Evolutionary conservation across 1,284 basidiomycete species (phyloP), one percentile per base, ranked within the genome.

Genomic region (Malassezia equina): DNA sequence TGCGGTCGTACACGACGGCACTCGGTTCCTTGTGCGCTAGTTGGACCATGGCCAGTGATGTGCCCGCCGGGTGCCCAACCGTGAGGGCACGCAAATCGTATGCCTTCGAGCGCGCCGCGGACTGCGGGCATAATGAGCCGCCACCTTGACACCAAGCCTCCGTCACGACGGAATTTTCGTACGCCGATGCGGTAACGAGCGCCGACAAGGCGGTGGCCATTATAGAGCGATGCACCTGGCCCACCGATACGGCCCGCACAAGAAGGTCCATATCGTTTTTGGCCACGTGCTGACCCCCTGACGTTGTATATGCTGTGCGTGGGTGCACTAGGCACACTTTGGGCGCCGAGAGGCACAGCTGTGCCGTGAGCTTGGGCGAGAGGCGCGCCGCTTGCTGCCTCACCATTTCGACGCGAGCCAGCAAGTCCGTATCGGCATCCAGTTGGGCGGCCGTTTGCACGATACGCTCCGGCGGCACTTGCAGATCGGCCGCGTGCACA

Each of bases 281-380:
- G 0, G 19, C 1, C 7, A 73, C 47, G 1, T 19, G 24, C 15
- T 36, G 29, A 9, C 63, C 65, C 0, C 63, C 62, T 11, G 68
- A 69, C 1, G 61, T 66, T 1, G 51, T 55, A 48, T 73, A 74
- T 0, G 58, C 50, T 2, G 46, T 7, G 7, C 58, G 58, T 0
- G 66, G 66, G 32, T 63, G 62, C 19, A 74, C 59, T 36, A 74
- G 60, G 60, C 69, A 69, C 48, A 74, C 65, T 47, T 74, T 74
- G 13, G 71, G 71, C 15, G 67, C 65, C 3, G 67, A 62, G 0
- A 65, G 60, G 32, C 59, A 60, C 21, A 68, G 55, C 7, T 47
- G 60, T 4, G 49, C 40, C 2, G 24, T 15, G 6, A 70, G 54
- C 7, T 25, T 50, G 0, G 64, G 59, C 0, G 62, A 60, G 3